Evolutionary conservation across 2,329 filamentous ascomycete species (phyloP), one percentile per base, ranked within the genome.

Genomic region (Ceratocystiopsis minuta): DNA sequence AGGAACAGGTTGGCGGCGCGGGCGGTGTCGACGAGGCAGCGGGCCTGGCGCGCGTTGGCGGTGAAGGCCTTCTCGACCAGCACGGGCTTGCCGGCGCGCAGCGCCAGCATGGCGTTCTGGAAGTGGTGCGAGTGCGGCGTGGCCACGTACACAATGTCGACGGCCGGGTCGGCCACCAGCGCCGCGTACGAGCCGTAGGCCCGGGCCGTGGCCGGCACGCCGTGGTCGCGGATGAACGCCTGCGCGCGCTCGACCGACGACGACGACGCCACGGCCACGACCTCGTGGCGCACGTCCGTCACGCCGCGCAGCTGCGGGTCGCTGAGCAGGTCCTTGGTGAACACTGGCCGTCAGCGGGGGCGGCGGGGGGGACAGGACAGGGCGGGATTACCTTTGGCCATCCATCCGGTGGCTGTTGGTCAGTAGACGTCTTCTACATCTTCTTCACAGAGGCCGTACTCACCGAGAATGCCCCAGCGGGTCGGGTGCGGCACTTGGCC

Each of bases 81-180:
- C 28, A 94, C 84, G 53, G 88, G 71, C 67, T 93, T 94, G 45
- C 46, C 46, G 9, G 80, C 81, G 50, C 83, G 72, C 34, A 94
- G 67, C 36, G 78, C 80, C n/a, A 92, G 70, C 73, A 86, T 83
- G 48, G 75, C 72, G 61, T 94, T 88, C 58, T 92, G 84, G 64
- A 87, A 93, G 64, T 94, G 86, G 59, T 93, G 86, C 52, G 81
- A 87, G 63, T 93, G 86, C 15, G 86, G 86, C 4, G 86, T 93
- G 18, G 84, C 85, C 43, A 94, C 74, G 59, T 93, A 94, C 61
- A 94, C 62, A 51, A 92, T 82, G 58, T 93, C 82, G 50, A 93
- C 72, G 52, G 83, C 71, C 7, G 78, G 64, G 56, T 93, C 83
- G 40, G 72, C 70, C 20, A 88, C 84, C 24, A 94, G 71, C 56